phyloP scores from a whole-genome alignment of 345 rosid genomes.

The Noccaea bulbosa region DNA sequence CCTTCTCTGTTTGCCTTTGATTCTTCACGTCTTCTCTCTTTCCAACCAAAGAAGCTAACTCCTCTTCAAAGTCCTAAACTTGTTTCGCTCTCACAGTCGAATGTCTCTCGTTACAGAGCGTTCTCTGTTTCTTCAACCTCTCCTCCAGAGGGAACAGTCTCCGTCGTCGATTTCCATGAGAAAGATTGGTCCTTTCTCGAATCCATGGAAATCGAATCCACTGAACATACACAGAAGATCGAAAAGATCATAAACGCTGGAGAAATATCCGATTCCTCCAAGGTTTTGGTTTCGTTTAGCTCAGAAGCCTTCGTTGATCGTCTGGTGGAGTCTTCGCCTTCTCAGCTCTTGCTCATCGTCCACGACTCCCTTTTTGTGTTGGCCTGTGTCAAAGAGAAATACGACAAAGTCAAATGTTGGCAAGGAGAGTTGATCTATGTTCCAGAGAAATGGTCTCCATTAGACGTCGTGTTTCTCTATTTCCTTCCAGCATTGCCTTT shows the following conservation, averaged over 20 bases:
- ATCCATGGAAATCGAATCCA: constrained; percentile 51
- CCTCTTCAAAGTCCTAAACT: constrained; percentile 31
- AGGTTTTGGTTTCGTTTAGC: constrained; percentile 72
- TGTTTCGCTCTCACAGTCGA: constrained; percentile 19
- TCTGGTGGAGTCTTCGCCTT: constrained; percentile 57
- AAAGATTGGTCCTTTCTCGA: constrained; percentile 96
- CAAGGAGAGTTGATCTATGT: constrained; percentile 83
- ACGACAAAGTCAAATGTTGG: constrained; percentile 91
- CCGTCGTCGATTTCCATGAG: constrained; percentile 60
- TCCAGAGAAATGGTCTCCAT: constrained; percentile 85
- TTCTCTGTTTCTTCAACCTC: constrained; percentile 35
- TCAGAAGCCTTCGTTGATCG: constrained; percentile 75
- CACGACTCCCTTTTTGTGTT: constrained; percentile 86
- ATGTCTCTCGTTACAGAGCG: constrained; percentile 33
- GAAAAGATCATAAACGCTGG: constrained; percentile 64
- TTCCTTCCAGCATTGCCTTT: constrained; percentile 80
- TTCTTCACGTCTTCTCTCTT: constrained; percentile 36
- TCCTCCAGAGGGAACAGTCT: constrained; percentile 54
- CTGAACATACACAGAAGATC: constrained; percentile 49
- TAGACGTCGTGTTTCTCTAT: constrained; percentile 83
- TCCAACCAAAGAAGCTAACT: constrained; percentile 26
- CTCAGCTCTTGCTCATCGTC: constrained; percentile 65
- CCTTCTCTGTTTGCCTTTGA: constrained; percentile 21
- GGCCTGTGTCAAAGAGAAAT: constrained; percentile 75
- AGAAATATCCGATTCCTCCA: constrained; percentile 58